These are phyloP conservation scores for Thecaphora thlaspeos DNA, from an alignment of 1,284 basidiomycete genomes.

Conservation along the genomic window DNA sequence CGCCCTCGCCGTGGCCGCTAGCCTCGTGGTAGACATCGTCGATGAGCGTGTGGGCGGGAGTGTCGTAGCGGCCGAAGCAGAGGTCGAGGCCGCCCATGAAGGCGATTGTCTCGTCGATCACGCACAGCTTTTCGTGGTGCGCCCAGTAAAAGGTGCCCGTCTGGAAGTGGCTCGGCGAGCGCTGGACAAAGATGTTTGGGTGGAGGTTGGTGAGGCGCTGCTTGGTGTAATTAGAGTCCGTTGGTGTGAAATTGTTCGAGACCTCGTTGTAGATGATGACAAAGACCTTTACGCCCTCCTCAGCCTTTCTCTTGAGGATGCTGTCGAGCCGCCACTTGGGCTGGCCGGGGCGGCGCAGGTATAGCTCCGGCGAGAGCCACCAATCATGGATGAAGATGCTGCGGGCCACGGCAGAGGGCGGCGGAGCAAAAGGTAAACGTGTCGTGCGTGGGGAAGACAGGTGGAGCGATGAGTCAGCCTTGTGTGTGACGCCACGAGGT, in stretches of 20 bases:
- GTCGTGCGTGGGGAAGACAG: too few relatives aligned
- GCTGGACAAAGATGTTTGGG: constrained; percentile 91
- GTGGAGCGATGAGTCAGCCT: too few relatives aligned
- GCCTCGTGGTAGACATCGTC: constrained; percentile 66
- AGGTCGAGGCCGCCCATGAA: constrained; percentile 98
- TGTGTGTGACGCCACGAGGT: too few relatives aligned
- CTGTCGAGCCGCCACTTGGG: constrained; percentile 85
- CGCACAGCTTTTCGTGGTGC: constrained; percentile 95
- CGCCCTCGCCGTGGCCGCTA: constrained; percentile 17
- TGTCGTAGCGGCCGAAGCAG: constrained; percentile 69
- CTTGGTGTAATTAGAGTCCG: constrained; percentile 75
- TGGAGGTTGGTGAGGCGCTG: constrained; percentile 80
- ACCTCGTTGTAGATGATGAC: constrained; percentile 88
- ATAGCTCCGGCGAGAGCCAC: constrained; percentile 67
- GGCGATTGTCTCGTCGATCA: constrained; percentile 93
- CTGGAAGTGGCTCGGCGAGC: constrained; percentile 95
- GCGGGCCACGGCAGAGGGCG: too few relatives aligned
- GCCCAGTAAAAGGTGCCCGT: constrained; percentile 95
- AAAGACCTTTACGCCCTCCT: constrained; percentile 93
- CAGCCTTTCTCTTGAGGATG: constrained; percentile 86
- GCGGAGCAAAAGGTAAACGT: too few relatives aligned
- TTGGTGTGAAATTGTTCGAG: constrained; percentile 82
- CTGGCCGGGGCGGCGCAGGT: constrained; percentile 77
- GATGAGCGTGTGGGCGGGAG: constrained; percentile 83
- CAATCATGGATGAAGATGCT: constrained; percentile 59